A percentile compares a stretch with the other conserved stretches of the same genome.
Evolutionary conservation across 495 filamentous ascomycete species (phyloP).

Genomic region (Tuber brumale): DNA sequence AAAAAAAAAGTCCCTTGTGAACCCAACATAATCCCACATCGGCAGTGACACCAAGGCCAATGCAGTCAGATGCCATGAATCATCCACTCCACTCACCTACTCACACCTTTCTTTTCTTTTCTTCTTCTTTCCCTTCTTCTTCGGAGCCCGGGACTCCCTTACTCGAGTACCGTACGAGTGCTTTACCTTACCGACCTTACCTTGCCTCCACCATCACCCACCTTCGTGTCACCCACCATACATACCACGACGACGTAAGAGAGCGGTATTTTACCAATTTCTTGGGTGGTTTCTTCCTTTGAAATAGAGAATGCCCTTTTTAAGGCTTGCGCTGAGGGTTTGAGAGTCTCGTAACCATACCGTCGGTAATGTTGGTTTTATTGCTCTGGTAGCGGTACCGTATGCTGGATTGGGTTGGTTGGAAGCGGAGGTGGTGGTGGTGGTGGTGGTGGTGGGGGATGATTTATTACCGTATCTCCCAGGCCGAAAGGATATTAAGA

Average conservation of each 20-base stretch:
- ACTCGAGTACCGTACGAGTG: not conserved
- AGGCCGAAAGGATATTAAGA: no score
- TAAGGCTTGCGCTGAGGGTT: not conserved
- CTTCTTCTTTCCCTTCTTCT: not conserved
- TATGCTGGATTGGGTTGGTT: no score
- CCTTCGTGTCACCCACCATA: not conserved
- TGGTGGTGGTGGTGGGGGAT: no score
- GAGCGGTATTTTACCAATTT: not conserved
- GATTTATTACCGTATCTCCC: no score
- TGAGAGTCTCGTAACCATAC: not conserved
- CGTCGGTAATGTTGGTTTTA: not conserved
- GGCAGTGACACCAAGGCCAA: not conserved
- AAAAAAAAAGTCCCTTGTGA: not conserved
- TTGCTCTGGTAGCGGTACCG: not conserved
- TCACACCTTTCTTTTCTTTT: not conserved
- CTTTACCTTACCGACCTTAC: not conserved
- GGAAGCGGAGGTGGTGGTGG: not conserved
- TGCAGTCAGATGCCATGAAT: conserved; percentile 5
- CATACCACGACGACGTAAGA: not conserved
- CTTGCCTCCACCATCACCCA: not conserved
- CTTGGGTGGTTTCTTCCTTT: not conserved
- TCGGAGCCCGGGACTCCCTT: not conserved
- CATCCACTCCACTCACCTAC: not conserved
- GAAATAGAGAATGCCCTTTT: not conserved
- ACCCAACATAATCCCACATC: not conserved